Base-by-base conservation (phyloP, 495 filamentous ascomycete species). In the Astrothelium macrocarpum region DNA sequence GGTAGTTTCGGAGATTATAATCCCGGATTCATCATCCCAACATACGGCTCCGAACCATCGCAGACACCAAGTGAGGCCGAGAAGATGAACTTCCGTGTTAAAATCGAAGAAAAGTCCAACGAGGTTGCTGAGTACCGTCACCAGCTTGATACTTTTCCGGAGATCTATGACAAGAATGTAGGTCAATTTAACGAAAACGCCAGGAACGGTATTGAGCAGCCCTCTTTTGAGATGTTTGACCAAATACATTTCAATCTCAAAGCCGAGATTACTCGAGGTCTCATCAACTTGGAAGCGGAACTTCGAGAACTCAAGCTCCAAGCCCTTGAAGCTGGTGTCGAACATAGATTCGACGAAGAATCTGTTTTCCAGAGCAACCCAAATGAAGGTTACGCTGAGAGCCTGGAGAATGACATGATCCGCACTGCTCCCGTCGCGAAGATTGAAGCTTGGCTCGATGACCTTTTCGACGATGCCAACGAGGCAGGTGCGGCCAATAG, bases 81-180 rank as follows among this genome's bases (percentile, higher is more conserved):
- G 20, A 20, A 25, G 29, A 56, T 56, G 49, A 20, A 56, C 20
- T 56, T 56, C 7, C 49, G 49, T 16, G 49, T 56, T 26, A 29
- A 10, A 16, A 29, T 56, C 20, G 49, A 56, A 29, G 49, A 56
- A 7, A 29, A 28, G 49, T 20, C 9, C 23, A 29, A 56, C 10
- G 49, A 56, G 20, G 49, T 56, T n/a, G 49, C 20, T 28, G 49
- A 56, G 49, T 56, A 56, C 16, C 49, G 49, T 26, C 49, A 56
- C 25, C 26, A 56, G 20, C 49, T 56, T 29, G 49, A 56, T 20
- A 56, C 49, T 11, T 56, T 56, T 29, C 49, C 49, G 0, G 49
- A 56, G 25, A 56, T 56, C 7, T 56, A 56, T 29, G 49, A 12
- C 16, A 26, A 56, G 25, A 56, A 56, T 16, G 5, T 11, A 5